These are phyloP conservation scores for Echria macrotheca DNA, from an alignment of 495 filamentous ascomycete genomes.

Conservation along the genomic window DNA sequence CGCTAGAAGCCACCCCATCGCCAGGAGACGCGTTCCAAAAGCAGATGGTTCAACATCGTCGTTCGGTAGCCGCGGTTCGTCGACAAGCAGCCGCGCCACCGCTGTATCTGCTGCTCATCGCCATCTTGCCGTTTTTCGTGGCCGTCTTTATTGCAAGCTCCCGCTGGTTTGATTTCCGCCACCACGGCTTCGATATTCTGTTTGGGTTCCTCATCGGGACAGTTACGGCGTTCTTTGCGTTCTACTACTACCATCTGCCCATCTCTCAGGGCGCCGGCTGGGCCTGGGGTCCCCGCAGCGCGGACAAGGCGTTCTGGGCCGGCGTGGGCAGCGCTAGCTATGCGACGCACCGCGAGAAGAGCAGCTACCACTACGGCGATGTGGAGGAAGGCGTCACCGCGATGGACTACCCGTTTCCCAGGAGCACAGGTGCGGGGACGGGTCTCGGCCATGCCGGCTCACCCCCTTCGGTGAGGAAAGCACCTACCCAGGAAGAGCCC, in stretches of 20 bases:
- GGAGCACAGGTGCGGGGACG: conserved; percentile 14
- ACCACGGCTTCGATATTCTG: conserved; percentile 86
- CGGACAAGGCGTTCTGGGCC: conserved; percentile 53
- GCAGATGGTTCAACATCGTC: conserved; percentile 40
- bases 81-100: conserved; percentile 65
- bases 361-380: conserved; percentile 29
- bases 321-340: conserved; percentile 54
- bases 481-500: conserved; percentile 1
- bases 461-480: conserved; percentile 12
- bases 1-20: conserved; percentile 12
- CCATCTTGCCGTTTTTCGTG: conserved; percentile 55
- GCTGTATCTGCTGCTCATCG: conserved; percentile 63
- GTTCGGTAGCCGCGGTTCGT: conserved; percentile 40
- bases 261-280: conserved; percentile 55
- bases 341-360: conserved; percentile 33
- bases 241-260: conserved; percentile 59
- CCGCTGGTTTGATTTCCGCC: conserved; percentile 74
- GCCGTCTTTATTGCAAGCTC: conserved; percentile 53
- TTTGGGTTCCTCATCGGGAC: conserved; percentile 65
- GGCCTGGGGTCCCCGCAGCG: conserved; percentile 51
- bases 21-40: conserved; percentile 26
- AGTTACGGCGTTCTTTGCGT: conserved; percentile 42
- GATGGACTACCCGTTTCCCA: conserved; percentile 8
- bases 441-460: neutral
- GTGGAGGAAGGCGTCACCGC: conserved; percentile 28